Evolutionary conservation across 1,139 yeast species (phyloP).

Genomic region (Geotrichum macrosporum): DNA sequence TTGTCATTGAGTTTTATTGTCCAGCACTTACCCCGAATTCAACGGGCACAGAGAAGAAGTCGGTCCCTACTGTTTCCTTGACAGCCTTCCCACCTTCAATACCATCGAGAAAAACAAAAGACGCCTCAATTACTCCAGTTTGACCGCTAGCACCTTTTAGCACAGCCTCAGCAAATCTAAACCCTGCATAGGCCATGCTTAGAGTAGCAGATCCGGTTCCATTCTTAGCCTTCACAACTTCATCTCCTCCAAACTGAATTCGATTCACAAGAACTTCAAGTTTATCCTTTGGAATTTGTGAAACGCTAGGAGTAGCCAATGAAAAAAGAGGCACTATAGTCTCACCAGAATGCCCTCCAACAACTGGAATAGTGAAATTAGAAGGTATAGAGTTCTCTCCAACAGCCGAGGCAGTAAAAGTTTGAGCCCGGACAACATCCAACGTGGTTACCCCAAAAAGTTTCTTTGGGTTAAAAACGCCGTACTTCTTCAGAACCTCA

Average conservation of each 20-base stretch:
- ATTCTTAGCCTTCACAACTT: constrained; percentile 91
- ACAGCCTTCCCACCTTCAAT: constrained; percentile 40
- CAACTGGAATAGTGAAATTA: constrained; percentile 68
- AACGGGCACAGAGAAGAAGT: constrained; percentile 86
- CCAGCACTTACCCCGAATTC: constrained; percentile 55
- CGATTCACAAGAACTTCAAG: constrained; percentile 73
- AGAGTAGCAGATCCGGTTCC: constrained; percentile 94
- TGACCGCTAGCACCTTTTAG: constrained; percentile 60
- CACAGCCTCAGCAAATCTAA: constrained; percentile 70
- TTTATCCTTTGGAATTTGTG: constrained; percentile 47
- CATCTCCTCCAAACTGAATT: constrained; percentile 96
- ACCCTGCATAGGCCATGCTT: constrained; percentile 97
- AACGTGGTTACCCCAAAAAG: constrained; percentile 90
- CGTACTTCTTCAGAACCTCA: constrained; percentile 71
- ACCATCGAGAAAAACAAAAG: constrained; percentile 48
- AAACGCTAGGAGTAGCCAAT: constrained; percentile 46
- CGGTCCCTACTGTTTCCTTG: constrained; percentile 52
- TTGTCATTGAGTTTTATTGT: too few species aligned
- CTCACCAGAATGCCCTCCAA: constrained; percentile 97
- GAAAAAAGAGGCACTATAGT: constrained; percentile 89
- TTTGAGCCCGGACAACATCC: constrained; percentile 84
- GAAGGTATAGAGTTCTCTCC: constrained; percentile 48
- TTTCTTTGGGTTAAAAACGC: constrained; percentile 71
- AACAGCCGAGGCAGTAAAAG: constrained; percentile 62
- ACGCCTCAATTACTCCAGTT: constrained; percentile 66